Evolutionary conservation across 768 basidiomycete species (phyloP).

Genomic region (Lactifluus pinguis): DNA sequence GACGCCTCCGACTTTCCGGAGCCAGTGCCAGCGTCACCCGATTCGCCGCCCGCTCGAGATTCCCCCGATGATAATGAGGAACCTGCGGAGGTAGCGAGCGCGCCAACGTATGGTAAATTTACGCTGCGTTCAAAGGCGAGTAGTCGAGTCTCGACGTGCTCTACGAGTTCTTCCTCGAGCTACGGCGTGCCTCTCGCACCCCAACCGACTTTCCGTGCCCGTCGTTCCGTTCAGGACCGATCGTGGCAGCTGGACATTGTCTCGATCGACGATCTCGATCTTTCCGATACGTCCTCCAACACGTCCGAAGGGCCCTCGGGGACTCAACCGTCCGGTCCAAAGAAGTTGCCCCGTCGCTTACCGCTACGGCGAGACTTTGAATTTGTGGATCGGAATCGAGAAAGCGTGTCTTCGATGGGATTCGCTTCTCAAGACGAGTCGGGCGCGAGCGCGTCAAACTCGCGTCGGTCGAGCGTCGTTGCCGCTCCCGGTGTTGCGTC

Average conservation of each 20-base stretch:
- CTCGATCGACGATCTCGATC: conserved; percentile 69
- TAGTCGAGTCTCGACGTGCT: conserved; percentile 8
- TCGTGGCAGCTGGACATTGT: conserved; percentile 64
- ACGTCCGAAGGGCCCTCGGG: conserved; percentile 28
- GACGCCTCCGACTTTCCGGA: background rate
- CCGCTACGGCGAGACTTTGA: conserved; percentile 76
- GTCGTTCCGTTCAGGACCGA: conserved; percentile 29
- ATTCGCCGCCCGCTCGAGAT: background rate
- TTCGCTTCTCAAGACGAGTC: conserved; percentile 51
- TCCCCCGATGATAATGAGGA: background rate
- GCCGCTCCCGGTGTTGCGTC: conserved; percentile 28
- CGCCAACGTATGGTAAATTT: background rate
- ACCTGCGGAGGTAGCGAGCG: background rate
- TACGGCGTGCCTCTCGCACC: conserved; percentile 16
- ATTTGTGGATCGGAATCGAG: conserved; percentile 61
- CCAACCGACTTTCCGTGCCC: conserved; percentile 6
- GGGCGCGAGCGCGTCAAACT: conserved; percentile 40
- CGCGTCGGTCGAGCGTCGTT: conserved; percentile 32
- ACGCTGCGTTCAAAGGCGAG: background rate
- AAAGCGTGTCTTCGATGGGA: conserved; percentile 73
- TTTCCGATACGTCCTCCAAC: conserved; percentile 70
- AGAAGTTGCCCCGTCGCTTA: conserved; percentile 46
- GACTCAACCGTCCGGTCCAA: conserved; percentile 33
- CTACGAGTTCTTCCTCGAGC: conserved; percentile 19
- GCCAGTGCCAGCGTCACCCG: background rate